These are phyloP conservation scores for Cupressus sempervirens DNA, from an alignment of 75 land plant species.

Conservation along the genomic window DNA sequence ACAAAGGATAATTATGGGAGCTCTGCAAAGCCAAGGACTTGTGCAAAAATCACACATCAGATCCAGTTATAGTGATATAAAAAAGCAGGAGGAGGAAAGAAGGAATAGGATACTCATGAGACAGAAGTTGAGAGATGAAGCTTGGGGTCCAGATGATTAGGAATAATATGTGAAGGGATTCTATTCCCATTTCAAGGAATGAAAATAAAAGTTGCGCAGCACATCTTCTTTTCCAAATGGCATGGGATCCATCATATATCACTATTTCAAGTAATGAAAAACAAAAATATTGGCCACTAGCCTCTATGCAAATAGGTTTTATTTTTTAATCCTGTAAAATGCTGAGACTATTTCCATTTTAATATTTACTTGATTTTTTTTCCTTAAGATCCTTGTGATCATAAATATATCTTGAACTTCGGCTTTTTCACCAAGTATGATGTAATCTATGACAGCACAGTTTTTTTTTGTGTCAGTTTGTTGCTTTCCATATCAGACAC, in stretches of 20 bases:
- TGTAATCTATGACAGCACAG: not conserved
- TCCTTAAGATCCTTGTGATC: not conserved
- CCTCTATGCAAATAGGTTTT: not conserved
- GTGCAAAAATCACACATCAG: conserved; percentile 36
- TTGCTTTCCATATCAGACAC: not conserved
- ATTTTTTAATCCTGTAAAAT: not conserved
- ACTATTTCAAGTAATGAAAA: not conserved
- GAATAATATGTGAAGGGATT: not conserved
- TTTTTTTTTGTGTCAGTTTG: not conserved
- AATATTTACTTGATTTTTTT: not conserved
- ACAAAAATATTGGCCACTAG: not conserved
- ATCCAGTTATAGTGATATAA: conserved; percentile 42
- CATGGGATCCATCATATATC: not conserved
- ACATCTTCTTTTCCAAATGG: not conserved
- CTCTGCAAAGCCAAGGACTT: conserved; percentile 74
- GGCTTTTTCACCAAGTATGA: not conserved
- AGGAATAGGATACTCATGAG: conserved; percentile 64
- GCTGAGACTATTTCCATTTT: too few species aligned
- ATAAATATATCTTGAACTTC: not conserved
- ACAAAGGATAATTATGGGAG: conserved; percentile 58
- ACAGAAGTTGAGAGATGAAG: conserved; percentile 75
- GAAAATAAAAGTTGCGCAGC: not conserved
- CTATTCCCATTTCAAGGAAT: not conserved
- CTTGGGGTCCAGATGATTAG: conserved; percentile 76
- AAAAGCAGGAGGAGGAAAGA: conserved; percentile 75